A percentile compares a stretch with the other conserved stretches of the same genome.
phyloP scores from a whole-genome alignment of 1,139 yeast species.

The Candida sanyaensis region DNA sequence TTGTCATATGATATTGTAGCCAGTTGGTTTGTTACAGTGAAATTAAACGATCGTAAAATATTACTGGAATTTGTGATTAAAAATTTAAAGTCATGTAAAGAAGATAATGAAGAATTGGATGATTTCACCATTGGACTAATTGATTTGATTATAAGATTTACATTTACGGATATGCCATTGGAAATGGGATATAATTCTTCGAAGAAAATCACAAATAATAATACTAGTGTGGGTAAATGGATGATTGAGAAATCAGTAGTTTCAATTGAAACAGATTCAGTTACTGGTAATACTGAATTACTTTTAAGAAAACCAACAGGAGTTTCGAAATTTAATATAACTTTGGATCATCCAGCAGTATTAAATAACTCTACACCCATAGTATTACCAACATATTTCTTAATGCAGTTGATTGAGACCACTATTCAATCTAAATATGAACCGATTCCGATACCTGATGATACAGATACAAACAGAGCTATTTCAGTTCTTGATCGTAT shows the following conservation, averaged over 20 bases:
- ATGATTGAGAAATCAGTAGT: conserved; percentile 59
- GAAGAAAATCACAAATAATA: conserved; percentile 16
- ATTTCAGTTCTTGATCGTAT: conserved; percentile 68
- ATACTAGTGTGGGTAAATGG: conserved; percentile 52
- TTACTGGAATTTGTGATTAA: conserved; percentile 64
- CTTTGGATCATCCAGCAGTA: conserved; percentile 34
- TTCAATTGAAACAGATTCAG: conserved; percentile 54
- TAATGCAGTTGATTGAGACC: conserved; percentile 33
- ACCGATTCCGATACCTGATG: conserved; percentile 46
- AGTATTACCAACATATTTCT: conserved; percentile 28
- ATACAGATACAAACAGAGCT: conserved; percentile 57
- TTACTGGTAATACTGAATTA: conserved; percentile 55
- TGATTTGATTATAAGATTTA: conserved; percentile 69
- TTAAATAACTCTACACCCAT: conserved; percentile 7
- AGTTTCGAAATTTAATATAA: conserved; percentile 47
- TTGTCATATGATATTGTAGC: conserved; percentile 71
- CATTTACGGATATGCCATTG: conserved; percentile 65
- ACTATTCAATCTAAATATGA: conserved; percentile 15
- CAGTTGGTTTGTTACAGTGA: conserved; percentile 72
- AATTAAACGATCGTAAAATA: conserved; percentile 56
- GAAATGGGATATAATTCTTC: conserved; percentile 34
- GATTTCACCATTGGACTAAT: conserved; percentile 63
- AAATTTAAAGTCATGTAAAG: conserved; percentile 50
- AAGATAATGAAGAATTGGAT: conserved; percentile 31
- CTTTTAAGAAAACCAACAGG: conserved; percentile 71